Evolutionary conservation across 495 filamentous ascomycete genomes (phyloP).

Genomic region (Parmelia sp.): DNA sequence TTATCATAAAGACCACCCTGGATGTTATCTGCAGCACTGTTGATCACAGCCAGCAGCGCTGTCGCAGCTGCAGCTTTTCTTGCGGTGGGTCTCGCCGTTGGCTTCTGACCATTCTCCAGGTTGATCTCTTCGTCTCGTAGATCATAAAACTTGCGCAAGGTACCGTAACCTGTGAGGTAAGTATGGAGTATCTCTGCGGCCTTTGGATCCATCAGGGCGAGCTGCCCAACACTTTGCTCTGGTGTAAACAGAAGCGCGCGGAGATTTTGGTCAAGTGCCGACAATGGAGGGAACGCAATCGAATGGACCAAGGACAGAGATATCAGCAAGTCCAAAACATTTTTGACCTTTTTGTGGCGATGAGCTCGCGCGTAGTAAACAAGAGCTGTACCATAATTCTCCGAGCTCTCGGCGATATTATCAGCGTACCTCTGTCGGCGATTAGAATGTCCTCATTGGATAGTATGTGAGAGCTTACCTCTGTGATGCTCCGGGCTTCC

Average conservation of each 20-base stretch:
- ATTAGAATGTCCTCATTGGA: constrained; percentile 17
- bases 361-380: constrained; percentile 82
- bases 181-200: constrained; percentile 73
- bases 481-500: constrained; percentile 65
- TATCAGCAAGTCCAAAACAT: constrained; percentile 77
- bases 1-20: constrained; percentile 81
- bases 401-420: constrained; percentile 53
- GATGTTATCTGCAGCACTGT: constrained; percentile 80
- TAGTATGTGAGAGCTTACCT: constrained; percentile 51
- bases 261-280: constrained; percentile 63
- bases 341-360: constrained; percentile 63
- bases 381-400: constrained; percentile 73
- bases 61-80: constrained; percentile 61
- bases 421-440: constrained; percentile 66
- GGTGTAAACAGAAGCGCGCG: constrained; percentile 58
- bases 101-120: constrained; percentile 36
- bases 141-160: constrained; percentile 79
- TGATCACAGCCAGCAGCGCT: constrained; percentile 69
- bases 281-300: constrained; percentile 60
- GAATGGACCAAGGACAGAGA: constrained; percentile 81
- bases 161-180: constrained; percentile 85
- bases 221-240: constrained; percentile 54
- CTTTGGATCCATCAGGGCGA: constrained; percentile 62
- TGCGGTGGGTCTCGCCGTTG: constrained; percentile 41
- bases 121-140: constrained; percentile 61